phyloP scores from a whole-genome alignment of 768 basidiomycete species.

The Naganishia onofrii region DNA sequence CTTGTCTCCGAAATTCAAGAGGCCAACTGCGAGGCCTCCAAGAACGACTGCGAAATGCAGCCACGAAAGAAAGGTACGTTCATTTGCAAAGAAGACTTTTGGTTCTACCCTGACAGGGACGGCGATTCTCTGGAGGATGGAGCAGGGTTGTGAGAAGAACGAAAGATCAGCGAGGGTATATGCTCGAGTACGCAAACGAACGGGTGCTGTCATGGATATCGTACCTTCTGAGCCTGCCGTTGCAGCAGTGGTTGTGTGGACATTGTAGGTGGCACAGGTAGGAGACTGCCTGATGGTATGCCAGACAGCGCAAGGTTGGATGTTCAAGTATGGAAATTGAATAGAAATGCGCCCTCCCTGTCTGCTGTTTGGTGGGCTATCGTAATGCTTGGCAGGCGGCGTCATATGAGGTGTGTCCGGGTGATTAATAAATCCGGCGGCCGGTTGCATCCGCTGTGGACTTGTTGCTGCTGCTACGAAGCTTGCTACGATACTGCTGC shows the following conservation, averaged over 20 bases:
- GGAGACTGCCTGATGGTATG: background rate
- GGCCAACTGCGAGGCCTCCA: conserved; percentile 89
- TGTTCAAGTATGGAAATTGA: no score
- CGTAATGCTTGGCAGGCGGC: no score
- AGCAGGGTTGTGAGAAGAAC: background rate
- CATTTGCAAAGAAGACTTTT: conserved; percentile 54
- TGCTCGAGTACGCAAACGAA: background rate
- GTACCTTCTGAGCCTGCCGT: conserved; percentile 71
- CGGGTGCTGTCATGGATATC: background rate
- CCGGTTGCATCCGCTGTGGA: no score
- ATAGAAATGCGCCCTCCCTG: no score
- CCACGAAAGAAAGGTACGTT: conserved; percentile 89
- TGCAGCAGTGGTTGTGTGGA: conserved; percentile 97
- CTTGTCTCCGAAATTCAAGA: conserved; percentile 97
- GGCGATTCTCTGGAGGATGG: conserved; percentile 78
- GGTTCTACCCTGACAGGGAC: conserved; percentile 76
- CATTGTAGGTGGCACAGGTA: conserved; percentile 59
- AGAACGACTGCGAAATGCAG: conserved; percentile 96
- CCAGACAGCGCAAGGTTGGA: background rate
- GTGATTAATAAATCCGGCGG: no score
- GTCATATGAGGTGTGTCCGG: no score
- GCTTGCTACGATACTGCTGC: no score
- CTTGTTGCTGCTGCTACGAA: no score
- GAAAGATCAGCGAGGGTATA: background rate
- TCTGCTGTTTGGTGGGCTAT: no score